Conservation (phyloP, 176 grass and related monocot species). For the Oryza punctata region DNA sequence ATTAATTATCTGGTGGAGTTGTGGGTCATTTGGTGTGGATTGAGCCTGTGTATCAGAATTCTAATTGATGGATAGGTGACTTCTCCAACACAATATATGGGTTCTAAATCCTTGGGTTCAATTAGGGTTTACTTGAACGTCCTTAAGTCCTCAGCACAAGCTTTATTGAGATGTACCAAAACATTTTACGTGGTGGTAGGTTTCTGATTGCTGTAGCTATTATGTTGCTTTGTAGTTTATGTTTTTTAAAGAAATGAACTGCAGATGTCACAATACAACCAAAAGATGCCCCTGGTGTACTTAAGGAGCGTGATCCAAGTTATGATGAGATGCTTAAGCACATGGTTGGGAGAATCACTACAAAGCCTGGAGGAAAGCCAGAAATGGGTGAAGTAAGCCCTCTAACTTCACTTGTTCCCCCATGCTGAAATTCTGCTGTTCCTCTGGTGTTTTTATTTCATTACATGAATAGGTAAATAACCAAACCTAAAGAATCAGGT, state of each 20-base stretch:
- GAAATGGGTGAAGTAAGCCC: conserved; percentile 93
- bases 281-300: conserved; percentile 44
- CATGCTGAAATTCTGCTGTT: neutral
- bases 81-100: neutral
- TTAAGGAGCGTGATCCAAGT: conserved; percentile 80
- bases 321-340: conserved; percentile 94
- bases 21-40: neutral
- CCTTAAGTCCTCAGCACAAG: neutral
- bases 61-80: neutral
- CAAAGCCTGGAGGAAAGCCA: conserved; percentile 78
- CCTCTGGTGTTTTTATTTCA: neutral
- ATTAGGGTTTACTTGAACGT: neutral
- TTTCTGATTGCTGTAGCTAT: conserved; percentile 14
- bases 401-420: neutral
- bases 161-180: neutral
- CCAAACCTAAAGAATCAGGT: neutral
- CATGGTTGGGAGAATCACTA: conserved; percentile 87
- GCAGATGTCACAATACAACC: conserved; percentile 43
- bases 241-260: conserved; percentile 28
- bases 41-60: neutral
- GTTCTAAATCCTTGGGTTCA: conserved; percentile 2
- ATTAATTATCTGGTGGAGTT: neutral
- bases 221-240: conserved; percentile 6
- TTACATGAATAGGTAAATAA: neutral
- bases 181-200: neutral